Evolutionary conservation across 140 eudicot species (phyloP), one percentile per base, ranked within the genome.

Genomic region (Oenanthe javanica): DNA sequence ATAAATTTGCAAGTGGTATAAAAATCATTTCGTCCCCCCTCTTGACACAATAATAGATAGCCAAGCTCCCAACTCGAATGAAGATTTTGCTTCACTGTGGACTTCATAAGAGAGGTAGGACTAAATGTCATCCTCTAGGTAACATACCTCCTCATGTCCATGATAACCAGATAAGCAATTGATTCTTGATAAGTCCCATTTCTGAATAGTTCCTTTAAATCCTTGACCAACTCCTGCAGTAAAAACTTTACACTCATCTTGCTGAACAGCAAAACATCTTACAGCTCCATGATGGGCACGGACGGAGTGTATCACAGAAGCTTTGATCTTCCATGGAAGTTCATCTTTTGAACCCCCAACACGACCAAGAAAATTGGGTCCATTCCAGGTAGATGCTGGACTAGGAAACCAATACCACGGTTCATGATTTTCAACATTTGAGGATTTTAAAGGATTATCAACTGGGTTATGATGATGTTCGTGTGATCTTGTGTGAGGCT

Each of bases 181-280:
- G n/a, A 89, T 76, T 81, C 90, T 82, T 71, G 97, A 83, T 80
- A 95, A 80, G 64, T 92, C 97, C 99, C 97, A 95, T 83, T 90
- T 92, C 82, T 89, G 99, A 84, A 95, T 88, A 46, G 92, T 92
- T 84, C 99, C 99, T 86, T 93, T 95, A 86, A 90, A 95, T 61
- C 97, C 97, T 45, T 93, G 97, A 81, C 97, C 99, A 76, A 92
- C 93, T 27, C 99, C 99, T 25, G 99, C 99, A 9, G 99, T 95
- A 70, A 87, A 91, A 69, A 91, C 82, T 51, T 87, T 92, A 80
- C 89, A 84, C 79, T 95, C 99, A 54, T 95, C 91, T 86, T 87
- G 87, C 80, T 91, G 88, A 77, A 93, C 97, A 83, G 97, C 90
- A 80, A 92, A 83, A 10, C 97, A 89, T 82, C 97, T 88, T 47